These are phyloP conservation scores for Patellifolia procumbens DNA, from an alignment of 179 eudicot genomes.

Conservation along the genomic window DNA sequence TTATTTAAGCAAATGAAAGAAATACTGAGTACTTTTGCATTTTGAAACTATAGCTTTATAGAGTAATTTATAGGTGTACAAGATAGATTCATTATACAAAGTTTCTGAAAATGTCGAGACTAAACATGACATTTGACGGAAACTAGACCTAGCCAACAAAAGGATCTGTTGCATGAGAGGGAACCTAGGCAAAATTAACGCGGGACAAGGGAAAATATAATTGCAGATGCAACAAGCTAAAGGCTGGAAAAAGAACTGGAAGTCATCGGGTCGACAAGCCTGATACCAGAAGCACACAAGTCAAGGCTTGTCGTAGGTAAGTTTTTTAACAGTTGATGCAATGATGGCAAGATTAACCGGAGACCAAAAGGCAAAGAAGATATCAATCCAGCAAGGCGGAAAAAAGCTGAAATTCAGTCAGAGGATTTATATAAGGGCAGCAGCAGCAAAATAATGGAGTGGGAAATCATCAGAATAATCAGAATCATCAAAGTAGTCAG, in stretches of 20 bases:
- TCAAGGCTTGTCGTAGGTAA: no score
- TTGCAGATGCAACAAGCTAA: neutral
- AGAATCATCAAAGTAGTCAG: neutral
- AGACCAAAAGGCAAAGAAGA: neutral
- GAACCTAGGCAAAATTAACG: neutral
- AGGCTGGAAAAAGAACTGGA: neutral
- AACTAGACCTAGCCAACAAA: neutral
- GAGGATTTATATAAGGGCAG: neutral
- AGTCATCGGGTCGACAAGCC: neutral
- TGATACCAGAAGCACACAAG: no score
- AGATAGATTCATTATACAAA: no score
- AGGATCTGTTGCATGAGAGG: neutral
- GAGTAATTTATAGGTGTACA: no score
- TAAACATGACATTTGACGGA: neutral
- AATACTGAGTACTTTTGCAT: no score
- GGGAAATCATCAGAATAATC: neutral
- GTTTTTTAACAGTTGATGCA: no score
- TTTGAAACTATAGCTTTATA: no score
- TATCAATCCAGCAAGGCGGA: neutral
- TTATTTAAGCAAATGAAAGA: no score
- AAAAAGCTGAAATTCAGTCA: slow-evolving; percentile 8
- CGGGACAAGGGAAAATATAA: neutral
- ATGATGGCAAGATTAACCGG: neutral
- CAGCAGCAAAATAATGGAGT: neutral
- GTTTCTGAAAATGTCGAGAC: neutral